Evolutionary conservation across 345 rosid species (phyloP), one percentile per base, ranked within the genome.

Genomic region (Rhodamnia rubescens): DNA sequence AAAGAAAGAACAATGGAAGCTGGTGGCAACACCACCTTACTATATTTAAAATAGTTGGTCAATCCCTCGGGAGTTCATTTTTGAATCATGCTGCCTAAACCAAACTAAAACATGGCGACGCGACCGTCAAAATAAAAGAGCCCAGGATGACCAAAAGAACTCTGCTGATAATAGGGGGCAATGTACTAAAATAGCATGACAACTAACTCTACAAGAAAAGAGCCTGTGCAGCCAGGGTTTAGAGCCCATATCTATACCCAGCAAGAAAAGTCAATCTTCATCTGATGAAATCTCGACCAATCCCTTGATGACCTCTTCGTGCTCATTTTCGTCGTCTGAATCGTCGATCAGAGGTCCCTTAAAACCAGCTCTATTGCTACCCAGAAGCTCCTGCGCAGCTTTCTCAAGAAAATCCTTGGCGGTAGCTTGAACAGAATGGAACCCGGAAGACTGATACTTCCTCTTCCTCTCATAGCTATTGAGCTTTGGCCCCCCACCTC

Each of bases 351-450:
- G 74, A 87, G 99, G 98, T 40, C 96, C 98, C 89, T 96, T 92
- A 82, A 93, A 64, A 86, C 94, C 92, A 88, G 86, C 90, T 87
- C 90, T 85, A 86, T 87, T 88, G 84, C 87, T 85, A 86, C 97
- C 97, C 51, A 93, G 91, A 87, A 97, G 91, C 88, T 97, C 98
- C 82, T 88, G 95, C 27, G 99, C 90, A 74, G 99, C 99, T 86
- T 97, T 96, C 89, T 94, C 95, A 64, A 97, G 98, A 90, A 97
- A 97, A 58, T 93, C 98, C 88, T 94, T 91, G 21, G 99, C 94
- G 51, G 98, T 94, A 75, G 93, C 88, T 88, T 92, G 92, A 82
- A 95, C 98, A 82, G 95, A 89, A 50, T 84, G 91, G 74, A 81
- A 91, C 87, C 91, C 96, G 61, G 92, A 89, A 84, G 96, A 91